Evolutionary conservation across 306 rosid genomes (phyloP).

Genomic region (Inga laurina): DNA sequence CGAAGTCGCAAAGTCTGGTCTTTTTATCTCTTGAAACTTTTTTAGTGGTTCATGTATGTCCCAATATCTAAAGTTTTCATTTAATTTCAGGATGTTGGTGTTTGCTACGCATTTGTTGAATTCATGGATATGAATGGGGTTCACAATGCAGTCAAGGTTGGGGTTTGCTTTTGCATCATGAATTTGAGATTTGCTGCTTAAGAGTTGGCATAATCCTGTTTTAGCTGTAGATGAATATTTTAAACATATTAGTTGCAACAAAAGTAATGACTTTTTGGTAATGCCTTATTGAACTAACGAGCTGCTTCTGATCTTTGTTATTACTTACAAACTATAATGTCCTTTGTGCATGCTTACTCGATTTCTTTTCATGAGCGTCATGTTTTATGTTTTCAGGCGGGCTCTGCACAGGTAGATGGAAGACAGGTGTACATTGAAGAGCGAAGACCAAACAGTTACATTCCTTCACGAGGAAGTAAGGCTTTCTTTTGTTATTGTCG

Average conservation of each 20-base stretch:
- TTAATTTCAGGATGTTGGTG: slow-evolving; percentile 86
- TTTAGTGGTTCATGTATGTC: slow-evolving; percentile 1
- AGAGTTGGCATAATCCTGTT: background rate
- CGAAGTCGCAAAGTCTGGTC: slow-evolving; percentile 86
- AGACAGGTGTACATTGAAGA: slow-evolving; percentile 90
- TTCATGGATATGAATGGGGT: slow-evolving; percentile 86
- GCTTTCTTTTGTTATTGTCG: background rate
- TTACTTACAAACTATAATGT: background rate
- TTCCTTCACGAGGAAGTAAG: slow-evolving; percentile 85
- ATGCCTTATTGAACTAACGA: background rate
- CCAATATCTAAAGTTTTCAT: slow-evolving; percentile 25
- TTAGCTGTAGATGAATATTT: background rate
- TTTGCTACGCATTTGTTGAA: slow-evolving; percentile 96
- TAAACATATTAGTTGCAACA: background rate
- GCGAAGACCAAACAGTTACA: slow-evolving; percentile 89
- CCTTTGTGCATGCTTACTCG: background rate
- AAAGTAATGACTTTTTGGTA: background rate
- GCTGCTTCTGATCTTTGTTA: background rate
- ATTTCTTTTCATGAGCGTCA: slow-evolving; percentile 1
- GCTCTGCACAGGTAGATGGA: slow-evolving; percentile 77
- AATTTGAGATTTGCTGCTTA: slow-evolving; percentile 17
- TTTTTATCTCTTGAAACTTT: slow-evolving; percentile 25
- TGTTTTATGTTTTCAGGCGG: slow-evolving; percentile 53
- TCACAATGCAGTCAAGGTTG: slow-evolving; percentile 89
- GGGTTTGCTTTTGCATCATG: slow-evolving; percentile 11